phyloP scores from a whole-genome alignment of 208 protist genomes.

The Cochliopodium minus region DNA sequence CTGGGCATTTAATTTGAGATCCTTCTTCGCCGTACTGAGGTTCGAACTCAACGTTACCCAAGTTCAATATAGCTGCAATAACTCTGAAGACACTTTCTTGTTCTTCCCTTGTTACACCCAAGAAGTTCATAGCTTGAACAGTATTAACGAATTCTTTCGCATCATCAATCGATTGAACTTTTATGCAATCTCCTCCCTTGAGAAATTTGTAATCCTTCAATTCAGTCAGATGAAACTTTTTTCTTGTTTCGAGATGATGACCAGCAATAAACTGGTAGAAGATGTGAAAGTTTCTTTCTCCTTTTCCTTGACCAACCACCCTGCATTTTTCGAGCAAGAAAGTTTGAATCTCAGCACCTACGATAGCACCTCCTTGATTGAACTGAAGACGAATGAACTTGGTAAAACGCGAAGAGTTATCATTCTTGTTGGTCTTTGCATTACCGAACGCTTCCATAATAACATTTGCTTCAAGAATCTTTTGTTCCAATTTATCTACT shows the following conservation, averaged over 20 bases:
- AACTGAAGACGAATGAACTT: slow-evolving; percentile 83
- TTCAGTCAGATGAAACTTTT: slow-evolving; percentile 46
- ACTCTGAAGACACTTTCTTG: slow-evolving; percentile 55
- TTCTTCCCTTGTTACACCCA: slow-evolving; percentile 42
- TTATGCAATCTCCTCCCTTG: slow-evolving; percentile 49
- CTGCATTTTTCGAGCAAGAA: slow-evolving; percentile 79
- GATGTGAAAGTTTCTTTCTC: slow-evolving; percentile 80
- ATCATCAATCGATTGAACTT: slow-evolving; percentile 62
- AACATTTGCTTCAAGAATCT: slow-evolving; percentile 37
- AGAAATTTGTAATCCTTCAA: slow-evolving; percentile 60
- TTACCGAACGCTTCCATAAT: slow-evolving; percentile 81
- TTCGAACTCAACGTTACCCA: slow-evolving; percentile 67
- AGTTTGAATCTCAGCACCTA: slow-evolving; percentile 53
- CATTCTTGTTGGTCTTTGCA: slow-evolving; percentile 60
- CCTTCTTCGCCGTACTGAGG: slow-evolving; percentile 48
- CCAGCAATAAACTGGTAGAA: slow-evolving; percentile 80
- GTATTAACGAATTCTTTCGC: slow-evolving; percentile 53
- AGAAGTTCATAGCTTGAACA: slow-evolving; percentile 39
- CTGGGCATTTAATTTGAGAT: slow-evolving; percentile 33
- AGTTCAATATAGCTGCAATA: slow-evolving; percentile 64
- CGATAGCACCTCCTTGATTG: slow-evolving; percentile 54
- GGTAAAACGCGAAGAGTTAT: slow-evolving; percentile 78
- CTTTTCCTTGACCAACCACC: slow-evolving; percentile 54
- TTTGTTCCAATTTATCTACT: neutral
- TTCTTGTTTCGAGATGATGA: slow-evolving; percentile 31